Evolutionary conservation across 495 filamentous ascomycete genomes (phyloP).

Genomic region (Evernia prunastri): DNA sequence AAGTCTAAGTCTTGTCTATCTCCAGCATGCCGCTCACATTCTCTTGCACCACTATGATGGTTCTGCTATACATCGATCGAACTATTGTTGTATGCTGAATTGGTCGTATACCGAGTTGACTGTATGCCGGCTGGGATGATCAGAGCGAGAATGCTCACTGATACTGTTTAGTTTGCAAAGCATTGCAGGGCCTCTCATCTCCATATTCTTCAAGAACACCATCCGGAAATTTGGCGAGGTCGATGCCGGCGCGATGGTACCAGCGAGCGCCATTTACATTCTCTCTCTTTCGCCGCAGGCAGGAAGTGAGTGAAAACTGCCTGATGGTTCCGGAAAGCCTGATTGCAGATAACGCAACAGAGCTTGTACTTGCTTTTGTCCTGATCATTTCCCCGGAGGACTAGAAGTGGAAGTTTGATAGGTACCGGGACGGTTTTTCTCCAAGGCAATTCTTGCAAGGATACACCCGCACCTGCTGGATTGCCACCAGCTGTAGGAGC

Average conservation of each 20-base stretch:
- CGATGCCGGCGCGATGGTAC: not conserved
- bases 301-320: not conserved
- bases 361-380: not conserved
- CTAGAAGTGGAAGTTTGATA: not conserved
- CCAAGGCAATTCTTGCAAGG: no score
- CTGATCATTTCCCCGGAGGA: not conserved
- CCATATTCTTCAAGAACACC: not conserved
- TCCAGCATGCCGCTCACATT: not conserved
- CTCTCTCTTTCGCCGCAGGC: not conserved
- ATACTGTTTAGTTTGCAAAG: no score
- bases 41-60: not conserved
- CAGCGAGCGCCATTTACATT: not conserved
- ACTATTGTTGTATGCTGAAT: no score
- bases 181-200: not conserved
- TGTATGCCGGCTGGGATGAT: no score
- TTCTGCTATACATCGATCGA: not conserved
- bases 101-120: no score
- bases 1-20: not conserved
- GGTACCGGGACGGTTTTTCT: not conserved
- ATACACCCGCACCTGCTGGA: no score
- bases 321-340: not conserved
- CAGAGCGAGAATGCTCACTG: no score
- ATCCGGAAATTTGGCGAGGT: not conserved
- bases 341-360: not conserved
- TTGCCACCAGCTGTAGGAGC: no score